A percentile compares a stretch with the other conserved stretches of the same genome.
phyloP scores from a whole-genome alignment of 768 basidiomycete species.

The Scleroderma bovista region DNA sequence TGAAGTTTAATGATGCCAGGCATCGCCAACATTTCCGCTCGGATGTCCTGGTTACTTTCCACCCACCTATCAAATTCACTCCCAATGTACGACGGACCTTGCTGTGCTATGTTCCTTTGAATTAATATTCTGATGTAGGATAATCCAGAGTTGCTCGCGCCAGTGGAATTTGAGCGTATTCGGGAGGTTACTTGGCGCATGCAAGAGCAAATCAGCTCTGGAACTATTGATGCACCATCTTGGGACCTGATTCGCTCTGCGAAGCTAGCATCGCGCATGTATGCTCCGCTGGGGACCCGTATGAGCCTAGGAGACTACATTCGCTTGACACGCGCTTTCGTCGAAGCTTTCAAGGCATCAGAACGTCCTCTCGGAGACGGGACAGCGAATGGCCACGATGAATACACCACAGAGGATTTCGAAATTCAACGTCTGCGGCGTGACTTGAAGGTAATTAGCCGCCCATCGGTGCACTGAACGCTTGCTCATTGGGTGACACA shows the following conservation, averaged over 20 bases:
- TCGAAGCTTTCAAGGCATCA: constrained; percentile 64
- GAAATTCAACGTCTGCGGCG: constrained; percentile 33
- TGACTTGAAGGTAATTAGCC: constrained; percentile 54
- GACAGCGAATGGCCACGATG: constrained; percentile 18
- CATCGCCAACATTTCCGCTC: constrained; percentile 85
- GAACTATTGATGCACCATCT: constrained; percentile 79
- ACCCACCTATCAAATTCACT: constrained; percentile 59
- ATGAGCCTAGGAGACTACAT: constrained; percentile 86
- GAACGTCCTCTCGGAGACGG: constrained; percentile 22
- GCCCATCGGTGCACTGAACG: neutral
- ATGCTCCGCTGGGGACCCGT: constrained; percentile 80
- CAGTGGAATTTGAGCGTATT: constrained; percentile 58
- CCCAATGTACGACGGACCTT: constrained; percentile 43
- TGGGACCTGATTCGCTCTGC: constrained; percentile 75
- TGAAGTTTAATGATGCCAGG: constrained; percentile 35
- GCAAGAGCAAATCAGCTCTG: constrained; percentile 64
- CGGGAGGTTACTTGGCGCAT: constrained; percentile 56
- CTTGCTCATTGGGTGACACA: constrained; percentile 21
- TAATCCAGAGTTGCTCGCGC: constrained; percentile 66
- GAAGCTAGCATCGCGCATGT: constrained; percentile 74
- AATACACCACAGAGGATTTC: constrained; percentile 18
- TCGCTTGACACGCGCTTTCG: constrained; percentile 65
- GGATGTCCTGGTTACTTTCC: constrained; percentile 81
- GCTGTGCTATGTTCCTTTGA: neutral
- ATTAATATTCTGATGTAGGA: constrained; percentile 34